Conservation (phyloP, 2,329 filamentous ascomycete species). For the Colletotrichum eremochloae region DNA sequence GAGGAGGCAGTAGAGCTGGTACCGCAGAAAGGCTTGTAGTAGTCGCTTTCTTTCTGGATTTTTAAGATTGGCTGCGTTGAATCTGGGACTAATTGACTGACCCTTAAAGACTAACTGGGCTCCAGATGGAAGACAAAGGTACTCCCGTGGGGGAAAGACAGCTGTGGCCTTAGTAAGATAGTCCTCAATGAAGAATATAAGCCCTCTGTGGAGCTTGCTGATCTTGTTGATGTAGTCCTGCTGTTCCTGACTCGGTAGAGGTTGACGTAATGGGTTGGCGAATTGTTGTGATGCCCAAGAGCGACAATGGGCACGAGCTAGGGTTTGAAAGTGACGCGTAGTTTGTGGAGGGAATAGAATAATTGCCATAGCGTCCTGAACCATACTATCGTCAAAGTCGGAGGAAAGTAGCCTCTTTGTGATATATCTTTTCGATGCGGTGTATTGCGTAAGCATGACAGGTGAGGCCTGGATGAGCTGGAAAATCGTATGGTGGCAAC, state of each 20-base stretch:
- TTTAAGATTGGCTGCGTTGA: not conserved
- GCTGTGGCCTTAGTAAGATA: constrained; percentile 7
- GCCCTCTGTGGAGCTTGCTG: not conserved
- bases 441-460: not conserved
- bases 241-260: not conserved
- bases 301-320: not conserved
- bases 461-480: not conserved
- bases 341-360: not conserved
- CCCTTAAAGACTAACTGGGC: not conserved
- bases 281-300: not conserved
- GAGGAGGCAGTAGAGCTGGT: not conserved
- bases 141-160: not conserved
- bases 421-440: not conserved
- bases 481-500: not conserved
- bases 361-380: not conserved
- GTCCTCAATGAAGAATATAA: not conserved
- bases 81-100: not conserved
- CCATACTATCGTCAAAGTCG: not conserved
- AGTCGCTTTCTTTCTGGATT: not conserved
- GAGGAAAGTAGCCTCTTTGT: not conserved
- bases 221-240: no score
- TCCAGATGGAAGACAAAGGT: not conserved
- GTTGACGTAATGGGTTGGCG: not conserved
- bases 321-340: not conserved
- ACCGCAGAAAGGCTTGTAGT: not conserved